Conservation (phyloP, 305 asterid species). For the Fraxinus ornus region DNA sequence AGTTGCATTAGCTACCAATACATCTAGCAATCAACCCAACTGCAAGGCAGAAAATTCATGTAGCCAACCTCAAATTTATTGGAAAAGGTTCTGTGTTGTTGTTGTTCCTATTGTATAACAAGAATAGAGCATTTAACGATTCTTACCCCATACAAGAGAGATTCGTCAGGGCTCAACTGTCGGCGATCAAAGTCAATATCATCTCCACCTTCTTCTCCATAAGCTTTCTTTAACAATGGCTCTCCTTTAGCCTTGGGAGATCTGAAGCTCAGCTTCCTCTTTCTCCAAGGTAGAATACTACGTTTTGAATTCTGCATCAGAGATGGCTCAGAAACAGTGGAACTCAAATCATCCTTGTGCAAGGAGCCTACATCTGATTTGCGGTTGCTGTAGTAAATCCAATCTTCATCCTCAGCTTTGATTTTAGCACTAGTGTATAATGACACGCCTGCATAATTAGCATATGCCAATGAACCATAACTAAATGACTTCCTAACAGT, state of each 20-base stretch:
- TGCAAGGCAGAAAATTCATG: neutral
- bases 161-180: conserved; percentile 90
- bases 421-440: conserved; percentile 51
- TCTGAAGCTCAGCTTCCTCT: conserved; percentile 87
- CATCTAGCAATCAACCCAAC: neutral
- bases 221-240: conserved; percentile 85
- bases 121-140: conserved; percentile 13
- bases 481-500: conserved; percentile 80
- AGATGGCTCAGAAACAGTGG: conserved; percentile 43
- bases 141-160: conserved; percentile 72
- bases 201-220: conserved; percentile 98
- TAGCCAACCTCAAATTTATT: neutral
- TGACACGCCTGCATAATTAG: conserved; percentile 71
- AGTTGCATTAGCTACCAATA: neutral
- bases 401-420: conserved; percentile 64
- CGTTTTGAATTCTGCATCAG: conserved; percentile 55
- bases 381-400: conserved; percentile 89
- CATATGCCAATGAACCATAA: conserved; percentile 82
- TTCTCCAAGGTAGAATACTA: conserved; percentile 93
- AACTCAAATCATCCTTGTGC: conserved; percentile 39
- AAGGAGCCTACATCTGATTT: conserved; percentile 75
- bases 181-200: conserved; percentile 97
- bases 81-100: neutral
- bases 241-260: conserved; percentile 96
- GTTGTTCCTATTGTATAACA: neutral